phyloP scores from a whole-genome alignment of 1,139 yeast species.

The Pneumocystis murina region DNA sequence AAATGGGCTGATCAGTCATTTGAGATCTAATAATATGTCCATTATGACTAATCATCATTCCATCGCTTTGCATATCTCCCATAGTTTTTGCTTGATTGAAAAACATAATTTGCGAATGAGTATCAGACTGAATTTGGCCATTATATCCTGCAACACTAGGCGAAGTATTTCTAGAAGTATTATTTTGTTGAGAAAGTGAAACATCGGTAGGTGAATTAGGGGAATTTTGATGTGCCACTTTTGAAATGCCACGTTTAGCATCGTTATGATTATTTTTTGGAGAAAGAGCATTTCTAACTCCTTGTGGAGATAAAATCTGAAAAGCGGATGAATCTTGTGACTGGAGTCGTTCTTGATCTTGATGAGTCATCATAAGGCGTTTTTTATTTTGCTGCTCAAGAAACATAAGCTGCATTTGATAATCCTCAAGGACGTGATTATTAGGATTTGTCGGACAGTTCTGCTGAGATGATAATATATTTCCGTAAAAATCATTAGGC shows the following conservation, averaged over 20 bases:
- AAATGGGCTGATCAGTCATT: slow-evolving; percentile 9
- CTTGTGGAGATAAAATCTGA: slow-evolving; percentile 14
- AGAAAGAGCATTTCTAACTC: slow-evolving; percentile 10
- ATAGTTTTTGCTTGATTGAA: not conserved
- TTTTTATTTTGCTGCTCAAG: slow-evolving; percentile 59
- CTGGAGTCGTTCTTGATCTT: slow-evolving; percentile 19
- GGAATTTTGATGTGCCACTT: slow-evolving; percentile 21
- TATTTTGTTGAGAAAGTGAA: slow-evolving; percentile 39
- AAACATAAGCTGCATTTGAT: slow-evolving; percentile 59
- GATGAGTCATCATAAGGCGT: slow-evolving; percentile 30
- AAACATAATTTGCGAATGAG: slow-evolving; percentile 7
- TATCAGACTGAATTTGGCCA: slow-evolving; percentile 8
- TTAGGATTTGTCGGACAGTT: slow-evolving; percentile 4
- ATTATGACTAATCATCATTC: slow-evolving; percentile 9
- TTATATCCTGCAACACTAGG: slow-evolving; percentile 10
- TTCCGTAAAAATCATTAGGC: not conserved
- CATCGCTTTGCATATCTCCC: not conserved
- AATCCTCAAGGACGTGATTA: slow-evolving; percentile 42
- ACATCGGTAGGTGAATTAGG: slow-evolving; percentile 44
- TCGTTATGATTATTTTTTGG: slow-evolving; percentile 11
- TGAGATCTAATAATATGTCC: slow-evolving; percentile 10
- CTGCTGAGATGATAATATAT: slow-evolving; percentile 1
- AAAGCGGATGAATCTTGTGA: slow-evolving; percentile 6
- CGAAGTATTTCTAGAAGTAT: slow-evolving; percentile 6
- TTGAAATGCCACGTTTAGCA: slow-evolving; percentile 19